phyloP scores from a whole-genome alignment of 1,284 basidiomycete species.

The Cryptococcus deneoformans region DNA sequence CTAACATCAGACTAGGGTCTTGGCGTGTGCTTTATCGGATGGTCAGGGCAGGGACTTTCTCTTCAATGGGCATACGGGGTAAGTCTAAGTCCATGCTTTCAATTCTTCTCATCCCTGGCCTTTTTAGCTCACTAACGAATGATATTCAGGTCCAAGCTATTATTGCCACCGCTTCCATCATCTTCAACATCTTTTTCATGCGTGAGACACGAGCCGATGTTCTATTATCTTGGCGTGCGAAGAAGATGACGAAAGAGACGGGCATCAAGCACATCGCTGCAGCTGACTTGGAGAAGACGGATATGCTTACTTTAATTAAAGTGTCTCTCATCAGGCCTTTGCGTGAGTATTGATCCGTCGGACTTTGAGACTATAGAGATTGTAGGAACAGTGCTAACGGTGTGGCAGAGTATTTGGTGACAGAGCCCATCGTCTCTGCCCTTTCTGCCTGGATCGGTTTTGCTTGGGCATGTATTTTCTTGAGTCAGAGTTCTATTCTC shows the following conservation, averaged over 20 bases:
- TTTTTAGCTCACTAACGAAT: too few species aligned
- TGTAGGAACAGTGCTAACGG: not conserved
- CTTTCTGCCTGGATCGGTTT: conserved; percentile 52
- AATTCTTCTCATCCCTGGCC: too few species aligned
- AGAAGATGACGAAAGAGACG: conserved; percentile 43
- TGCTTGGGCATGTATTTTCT: conserved; percentile 45
- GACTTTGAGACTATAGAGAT: not conserved
- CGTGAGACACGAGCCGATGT: conserved; percentile 50
- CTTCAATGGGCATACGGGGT: conserved; percentile 43
- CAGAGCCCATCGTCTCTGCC: conserved; percentile 52
- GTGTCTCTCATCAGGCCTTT: conserved; percentile 42
- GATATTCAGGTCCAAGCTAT: conserved; percentile 21
- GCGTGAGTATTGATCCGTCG: conserved; percentile 21
- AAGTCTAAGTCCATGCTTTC: conserved; percentile 6
- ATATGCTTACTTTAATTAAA: conserved; percentile 34
- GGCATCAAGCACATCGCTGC: conserved; percentile 42
- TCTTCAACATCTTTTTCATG: conserved; percentile 40
- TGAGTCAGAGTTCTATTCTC: conserved; percentile 30
- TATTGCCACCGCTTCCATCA: conserved; percentile 23
- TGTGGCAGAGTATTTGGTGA: conserved; percentile 45
- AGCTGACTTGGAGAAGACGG: conserved; percentile 40
- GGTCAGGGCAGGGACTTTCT: conserved; percentile 27
- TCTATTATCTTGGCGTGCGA: conserved; percentile 49
- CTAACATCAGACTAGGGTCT: conserved; percentile 8
- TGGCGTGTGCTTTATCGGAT: conserved; percentile 27